Conservation (phyloP, 1,284 basidiomycete species). For the Pseudozyma tsukubaensis region DNA sequence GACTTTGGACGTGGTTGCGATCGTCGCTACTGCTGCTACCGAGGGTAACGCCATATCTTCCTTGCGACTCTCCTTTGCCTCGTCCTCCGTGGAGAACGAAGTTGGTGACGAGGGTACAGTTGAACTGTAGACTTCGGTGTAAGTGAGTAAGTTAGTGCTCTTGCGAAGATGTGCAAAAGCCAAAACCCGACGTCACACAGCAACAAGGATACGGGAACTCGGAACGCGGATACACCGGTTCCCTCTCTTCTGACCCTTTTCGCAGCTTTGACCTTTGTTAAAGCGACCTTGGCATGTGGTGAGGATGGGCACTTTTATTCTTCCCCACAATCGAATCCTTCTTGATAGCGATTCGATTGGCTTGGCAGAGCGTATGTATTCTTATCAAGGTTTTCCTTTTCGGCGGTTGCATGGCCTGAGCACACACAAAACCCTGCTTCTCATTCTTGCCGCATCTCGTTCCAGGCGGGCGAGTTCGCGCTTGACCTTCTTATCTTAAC, state of each 20-base stretch:
- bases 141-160: neutral
- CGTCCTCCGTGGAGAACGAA: neutral
- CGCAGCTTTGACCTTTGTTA: neutral
- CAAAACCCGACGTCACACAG: neutral
- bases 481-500: neutral
- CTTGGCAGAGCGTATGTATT: no score
- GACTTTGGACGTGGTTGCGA: slow-evolving; percentile 26
- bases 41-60: neutral
- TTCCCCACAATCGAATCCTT: neutral
- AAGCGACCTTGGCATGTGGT: slow-evolving; percentile 1
- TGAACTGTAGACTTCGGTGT: neutral
- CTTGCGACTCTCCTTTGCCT: no score
- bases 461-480: neutral
- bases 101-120: neutral
- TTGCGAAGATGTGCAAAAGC: neutral
- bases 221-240: slow-evolving; percentile 1
- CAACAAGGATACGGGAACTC: neutral
- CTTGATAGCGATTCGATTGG: no score
- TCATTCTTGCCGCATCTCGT: neutral
- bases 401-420: neutral
- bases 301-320: neutral
- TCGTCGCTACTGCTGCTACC: slow-evolving; percentile 5
- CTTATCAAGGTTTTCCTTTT: neutral
- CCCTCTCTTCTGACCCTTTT: neutral
- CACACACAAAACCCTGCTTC: neutral